Evolutionary conservation across 2,329 filamentous ascomycete species (phyloP).

Genomic region (Bisporella sp.): DNA sequence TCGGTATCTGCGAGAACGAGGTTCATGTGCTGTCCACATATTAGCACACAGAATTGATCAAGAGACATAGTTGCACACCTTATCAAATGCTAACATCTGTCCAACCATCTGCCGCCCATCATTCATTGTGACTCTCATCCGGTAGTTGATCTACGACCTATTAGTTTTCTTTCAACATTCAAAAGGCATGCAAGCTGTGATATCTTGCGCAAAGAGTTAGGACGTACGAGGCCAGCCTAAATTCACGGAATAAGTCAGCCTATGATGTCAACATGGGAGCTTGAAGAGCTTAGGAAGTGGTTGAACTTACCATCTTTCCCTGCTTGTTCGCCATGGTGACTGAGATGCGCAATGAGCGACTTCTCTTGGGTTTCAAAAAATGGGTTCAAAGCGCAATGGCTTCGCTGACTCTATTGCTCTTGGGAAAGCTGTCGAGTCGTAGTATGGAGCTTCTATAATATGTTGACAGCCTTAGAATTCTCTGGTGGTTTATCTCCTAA

Average conservation of each 20-base stretch:
- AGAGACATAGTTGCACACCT: slow-evolving; percentile 45
- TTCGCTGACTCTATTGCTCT: slow-evolving; percentile 26
- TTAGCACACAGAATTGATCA: slow-evolving; percentile 1
- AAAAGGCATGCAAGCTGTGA: too few relatives aligned
- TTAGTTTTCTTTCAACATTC: too few relatives aligned
- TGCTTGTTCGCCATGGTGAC: slow-evolving; percentile 79
- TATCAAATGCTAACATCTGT: slow-evolving; percentile 98
- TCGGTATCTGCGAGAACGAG: slow-evolving; percentile 97
- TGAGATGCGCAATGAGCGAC: slow-evolving; percentile 31
- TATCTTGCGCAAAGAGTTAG: slow-evolving; percentile 8
- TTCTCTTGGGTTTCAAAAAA: slow-evolving; percentile 30
- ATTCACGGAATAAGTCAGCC: slow-evolving; percentile 50
- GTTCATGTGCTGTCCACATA: slow-evolving; percentile 79
- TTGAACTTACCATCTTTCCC: slow-evolving; percentile 91
- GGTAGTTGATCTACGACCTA: slow-evolving; percentile 81
- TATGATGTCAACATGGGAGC: slow-evolving; percentile 43
- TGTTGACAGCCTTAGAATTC: background rate
- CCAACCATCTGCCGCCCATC: slow-evolving; percentile 95
- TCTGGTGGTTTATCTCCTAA: background rate
- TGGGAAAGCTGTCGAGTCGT: too few relatives aligned
- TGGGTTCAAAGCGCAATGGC: slow-evolving; percentile 26
- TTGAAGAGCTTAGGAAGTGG: slow-evolving; percentile 30
- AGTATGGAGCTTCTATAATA: background rate
- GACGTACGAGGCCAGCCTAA: slow-evolving; percentile 66
- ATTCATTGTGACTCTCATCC: slow-evolving; percentile 93